Evolutionary conservation across 768 basidiomycete species (phyloP).

Genomic region (Russula griseocarnosa): DNA sequence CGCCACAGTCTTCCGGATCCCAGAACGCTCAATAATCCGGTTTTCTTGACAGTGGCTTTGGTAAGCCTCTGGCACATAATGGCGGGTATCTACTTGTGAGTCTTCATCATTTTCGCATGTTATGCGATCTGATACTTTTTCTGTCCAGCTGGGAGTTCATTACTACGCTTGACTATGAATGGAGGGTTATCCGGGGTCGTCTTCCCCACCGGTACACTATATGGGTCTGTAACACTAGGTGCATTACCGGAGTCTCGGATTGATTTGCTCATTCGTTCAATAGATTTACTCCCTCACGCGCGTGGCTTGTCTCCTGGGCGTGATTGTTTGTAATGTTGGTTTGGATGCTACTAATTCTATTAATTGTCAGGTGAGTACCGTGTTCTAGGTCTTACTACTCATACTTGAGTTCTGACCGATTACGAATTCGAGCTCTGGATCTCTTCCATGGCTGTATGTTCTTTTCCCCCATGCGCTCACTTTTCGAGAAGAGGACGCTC

Average conservation of each 20-base stretch:
- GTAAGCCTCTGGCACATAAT: background rate
- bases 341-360: background rate
- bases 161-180: background rate
- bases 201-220: background rate
- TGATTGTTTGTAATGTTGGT: background rate
- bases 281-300: background rate
- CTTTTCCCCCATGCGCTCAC: background rate
- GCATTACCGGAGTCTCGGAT: background rate
- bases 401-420: background rate
- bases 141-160: conserved; percentile 1
- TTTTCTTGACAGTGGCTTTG: background rate
- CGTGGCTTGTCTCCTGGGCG: background rate
- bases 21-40: background rate
- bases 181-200: background rate
- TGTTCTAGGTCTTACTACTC: background rate
- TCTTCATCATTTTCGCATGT: background rate
- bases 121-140: background rate
- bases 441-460: background rate
- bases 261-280: no score
- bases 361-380: background rate
- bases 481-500: background rate
- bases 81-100: background rate
- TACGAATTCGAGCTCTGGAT: background rate
- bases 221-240: background rate
- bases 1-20: background rate